Percentiles rank a stretch among this genome's conserved stretches.
Conservation (phyloP, 768 basidiomycete genomes). For the Boletus vermiculosoides region DNA sequence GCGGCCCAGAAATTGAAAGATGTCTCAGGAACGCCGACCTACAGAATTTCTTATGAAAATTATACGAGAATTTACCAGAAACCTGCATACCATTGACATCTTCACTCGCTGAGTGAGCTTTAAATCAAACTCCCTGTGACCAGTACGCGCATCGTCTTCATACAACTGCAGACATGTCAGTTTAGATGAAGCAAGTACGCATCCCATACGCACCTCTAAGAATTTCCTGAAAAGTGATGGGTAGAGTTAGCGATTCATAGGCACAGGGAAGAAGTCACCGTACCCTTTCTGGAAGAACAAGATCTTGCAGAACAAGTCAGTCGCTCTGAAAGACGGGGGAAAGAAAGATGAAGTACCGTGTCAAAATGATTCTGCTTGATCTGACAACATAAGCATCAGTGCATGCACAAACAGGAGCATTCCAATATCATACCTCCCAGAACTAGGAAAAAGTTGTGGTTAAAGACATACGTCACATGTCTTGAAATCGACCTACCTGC, state of each 20-base stretch:
- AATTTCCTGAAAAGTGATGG: constrained; percentile 62
- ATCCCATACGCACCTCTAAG: constrained; percentile 52
- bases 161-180: constrained; percentile 53
- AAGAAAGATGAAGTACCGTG: constrained; percentile 51
- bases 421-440: constrained; percentile 56
- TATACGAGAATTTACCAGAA: not conserved
- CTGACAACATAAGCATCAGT: constrained; percentile 38
- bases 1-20: constrained; percentile 93
- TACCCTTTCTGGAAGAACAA: constrained; percentile 99
- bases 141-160: constrained; percentile 91
- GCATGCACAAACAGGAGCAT: not conserved
- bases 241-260: not conserved
- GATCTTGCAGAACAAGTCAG: constrained; percentile 44
- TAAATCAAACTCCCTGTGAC: constrained; percentile 92
- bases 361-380: constrained; percentile 99
- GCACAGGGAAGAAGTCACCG: constrained; percentile 7
- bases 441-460: constrained; percentile 43
- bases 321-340: constrained; percentile 11
- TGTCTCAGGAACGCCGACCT: constrained; percentile 95
- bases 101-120: constrained; percentile 92
- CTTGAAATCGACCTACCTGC: constrained; percentile 48
- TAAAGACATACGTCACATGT: not conserved
- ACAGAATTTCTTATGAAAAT: not conserved
- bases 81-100: constrained; percentile 89
- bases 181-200: not conserved